Conservation (phyloP, 257 asterid genomes). For the Voacanga thouarsii region DNA sequence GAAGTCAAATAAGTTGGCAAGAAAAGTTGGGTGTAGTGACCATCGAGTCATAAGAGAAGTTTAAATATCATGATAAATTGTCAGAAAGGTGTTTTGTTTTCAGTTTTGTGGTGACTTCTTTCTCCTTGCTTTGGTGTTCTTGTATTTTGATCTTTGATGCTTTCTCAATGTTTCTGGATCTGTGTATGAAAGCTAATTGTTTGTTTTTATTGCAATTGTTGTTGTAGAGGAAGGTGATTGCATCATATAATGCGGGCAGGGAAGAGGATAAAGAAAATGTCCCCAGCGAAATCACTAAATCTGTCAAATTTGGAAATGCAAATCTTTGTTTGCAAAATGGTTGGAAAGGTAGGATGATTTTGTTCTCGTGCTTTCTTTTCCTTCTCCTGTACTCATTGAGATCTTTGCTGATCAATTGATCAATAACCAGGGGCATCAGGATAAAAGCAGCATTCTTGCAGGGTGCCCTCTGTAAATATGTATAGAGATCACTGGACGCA, state of each 20-base stretch:
- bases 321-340: conserved; percentile 5
- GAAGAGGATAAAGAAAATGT: conserved; percentile 18
- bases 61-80: neutral
- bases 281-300: conserved; percentile 1
- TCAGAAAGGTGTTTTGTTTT: neutral
- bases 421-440: neutral
- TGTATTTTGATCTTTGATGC: too few species aligned
- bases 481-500: neutral
- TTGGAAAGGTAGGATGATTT: neutral
- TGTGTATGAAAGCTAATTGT: neutral
- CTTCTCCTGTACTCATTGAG: neutral
- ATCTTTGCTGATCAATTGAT: neutral
- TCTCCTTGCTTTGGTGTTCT: neutral
- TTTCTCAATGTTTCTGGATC: neutral
- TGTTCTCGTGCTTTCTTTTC: neutral
- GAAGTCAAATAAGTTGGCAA: too few species aligned
- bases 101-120: neutral
- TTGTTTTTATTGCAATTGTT: conserved; percentile 16
- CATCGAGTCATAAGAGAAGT: too few species aligned
- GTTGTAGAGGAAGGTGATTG: conserved; percentile 56
- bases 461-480: conserved; percentile 7
- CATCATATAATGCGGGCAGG: conserved; percentile 29
- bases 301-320: conserved; percentile 17
- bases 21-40: too few species aligned
- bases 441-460: neutral